These are phyloP conservation scores for Ascoidea rubescens DNA, from an alignment of 805 yeast species.

Conservation along the genomic window DNA sequence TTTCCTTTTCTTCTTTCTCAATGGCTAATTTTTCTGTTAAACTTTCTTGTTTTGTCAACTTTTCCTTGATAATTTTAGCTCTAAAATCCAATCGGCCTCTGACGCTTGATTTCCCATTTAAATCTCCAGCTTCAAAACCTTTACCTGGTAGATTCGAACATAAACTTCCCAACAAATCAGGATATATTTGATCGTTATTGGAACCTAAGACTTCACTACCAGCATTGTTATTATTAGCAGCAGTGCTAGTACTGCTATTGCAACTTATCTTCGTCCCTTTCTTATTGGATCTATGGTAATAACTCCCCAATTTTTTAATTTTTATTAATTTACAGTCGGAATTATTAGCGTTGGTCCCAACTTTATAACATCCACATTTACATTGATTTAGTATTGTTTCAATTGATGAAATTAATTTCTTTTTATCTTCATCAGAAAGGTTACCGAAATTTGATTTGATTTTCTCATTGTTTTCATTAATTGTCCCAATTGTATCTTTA, in stretches of 20 bases:
- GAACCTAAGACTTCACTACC: conserved; percentile 5
- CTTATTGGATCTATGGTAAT: conserved; percentile 44
- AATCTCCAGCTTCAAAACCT: neutral
- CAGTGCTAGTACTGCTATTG: conserved; percentile 12
- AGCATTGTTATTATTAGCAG: conserved; percentile 22
- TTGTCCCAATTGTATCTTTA: conserved; percentile 20
- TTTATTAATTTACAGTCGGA: conserved; percentile 43
- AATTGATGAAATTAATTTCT: conserved; percentile 41
- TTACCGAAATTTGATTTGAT: conserved; percentile 31
- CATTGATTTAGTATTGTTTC: conserved; percentile 47
- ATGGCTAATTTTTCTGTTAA: too few species aligned
- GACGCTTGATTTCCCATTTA: neutral
- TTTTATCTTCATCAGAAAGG: conserved; percentile 36
- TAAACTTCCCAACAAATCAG: too few species aligned
- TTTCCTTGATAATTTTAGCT: neutral
- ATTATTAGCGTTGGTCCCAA: conserved; percentile 21
- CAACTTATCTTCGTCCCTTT: conserved; percentile 26
- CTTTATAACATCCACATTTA: conserved; percentile 41
- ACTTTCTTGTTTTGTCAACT: neutral
- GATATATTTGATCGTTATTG: too few species aligned
- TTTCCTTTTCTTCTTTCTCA: neutral
- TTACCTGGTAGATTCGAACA: neutral
- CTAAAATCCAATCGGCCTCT: conserved; percentile 4
- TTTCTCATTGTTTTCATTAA: conserved; percentile 6
- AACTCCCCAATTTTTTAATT: conserved; percentile 47